Conservation (phyloP, 2,329 filamentous ascomycete genomes). For the Neofusicoccum parvum region DNA sequence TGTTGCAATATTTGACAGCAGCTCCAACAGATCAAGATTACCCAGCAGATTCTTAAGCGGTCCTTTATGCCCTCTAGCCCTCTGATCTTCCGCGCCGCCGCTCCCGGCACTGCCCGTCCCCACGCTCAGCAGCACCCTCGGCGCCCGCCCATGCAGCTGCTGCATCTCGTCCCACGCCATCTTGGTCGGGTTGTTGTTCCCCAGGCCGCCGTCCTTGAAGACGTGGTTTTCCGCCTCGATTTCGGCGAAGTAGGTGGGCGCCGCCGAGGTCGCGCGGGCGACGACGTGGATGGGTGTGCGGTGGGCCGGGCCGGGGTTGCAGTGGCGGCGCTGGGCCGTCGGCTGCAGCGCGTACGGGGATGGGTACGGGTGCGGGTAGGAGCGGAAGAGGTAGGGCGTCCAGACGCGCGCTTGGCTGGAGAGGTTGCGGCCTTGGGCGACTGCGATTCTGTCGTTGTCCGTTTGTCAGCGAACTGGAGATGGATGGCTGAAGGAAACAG, state of each 20-base stretch:
- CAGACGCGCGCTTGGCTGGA: not conserved
- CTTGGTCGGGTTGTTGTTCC: slow-evolving; percentile 24
- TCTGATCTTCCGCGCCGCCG: no score
- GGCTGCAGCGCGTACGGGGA: not conserved
- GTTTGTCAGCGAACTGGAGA: slow-evolving; percentile 10
- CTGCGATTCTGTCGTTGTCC: not conserved
- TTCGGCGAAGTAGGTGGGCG: slow-evolving; percentile 24
- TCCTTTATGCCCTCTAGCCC: no score
- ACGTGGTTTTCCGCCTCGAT: slow-evolving; percentile 8
- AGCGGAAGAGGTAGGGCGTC: slow-evolving; percentile 22
- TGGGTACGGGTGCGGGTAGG: slow-evolving; percentile 23
- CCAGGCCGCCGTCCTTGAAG: slow-evolving; percentile 25
- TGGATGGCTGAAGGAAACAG: no score
- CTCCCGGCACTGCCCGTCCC: slow-evolving; percentile 22
- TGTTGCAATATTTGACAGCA: not conserved
- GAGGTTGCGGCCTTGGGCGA: not conserved
- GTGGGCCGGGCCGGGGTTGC: slow-evolving; percentile 23
- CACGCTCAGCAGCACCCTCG: slow-evolving; percentile 23
- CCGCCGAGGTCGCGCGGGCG: slow-evolving; percentile 25
- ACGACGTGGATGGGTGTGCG: slow-evolving; percentile 22
- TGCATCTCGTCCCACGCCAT: slow-evolving; percentile 24
- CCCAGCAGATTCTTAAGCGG: no score
- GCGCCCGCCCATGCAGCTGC: slow-evolving; percentile 24
- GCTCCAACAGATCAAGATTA: no score
- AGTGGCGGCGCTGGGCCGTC: not conserved